Conservation (phyloP, 176 grass and related monocot genomes). For the Metroxylon sagu region DNA sequence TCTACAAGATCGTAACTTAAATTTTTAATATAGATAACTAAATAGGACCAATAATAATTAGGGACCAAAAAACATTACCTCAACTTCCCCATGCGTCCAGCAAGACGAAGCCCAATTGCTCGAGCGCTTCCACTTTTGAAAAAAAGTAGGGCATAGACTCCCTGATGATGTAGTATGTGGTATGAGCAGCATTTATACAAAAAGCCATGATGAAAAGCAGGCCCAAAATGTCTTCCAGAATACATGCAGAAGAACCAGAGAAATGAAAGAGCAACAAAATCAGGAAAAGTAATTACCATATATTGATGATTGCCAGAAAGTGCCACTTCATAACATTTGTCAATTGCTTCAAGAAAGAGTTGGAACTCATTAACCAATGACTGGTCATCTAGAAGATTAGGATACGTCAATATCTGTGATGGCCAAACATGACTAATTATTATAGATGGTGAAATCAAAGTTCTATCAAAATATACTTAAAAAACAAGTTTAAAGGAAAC, state of each 20-base stretch:
- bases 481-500: too few species aligned
- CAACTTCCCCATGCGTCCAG: constrained; percentile 87
- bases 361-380: constrained; percentile 83
- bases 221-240: too few species aligned
- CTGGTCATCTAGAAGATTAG: constrained; percentile 59
- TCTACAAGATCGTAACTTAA: too few species aligned
- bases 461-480: background rate
- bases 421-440: constrained; percentile 4
- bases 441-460: constrained; percentile 8
- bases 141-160: constrained; percentile 90
- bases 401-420: constrained; percentile 81
- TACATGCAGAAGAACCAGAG: background rate
- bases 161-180: constrained; percentile 29
- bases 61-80: constrained; percentile 34
- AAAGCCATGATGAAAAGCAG: constrained; percentile 9
- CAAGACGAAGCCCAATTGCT: constrained; percentile 81
- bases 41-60: too few species aligned
- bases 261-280: constrained; percentile 8
- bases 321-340: constrained; percentile 69
- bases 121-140: constrained; percentile 66
- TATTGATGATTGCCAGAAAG: constrained; percentile 93
- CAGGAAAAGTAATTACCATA: constrained; percentile 50
- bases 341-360: constrained; percentile 76
- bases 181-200: constrained; percentile 14
- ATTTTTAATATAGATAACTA: too few species aligned